Percentiles rank a stretch among this genome's conserved stretches.
phyloP scores from a whole-genome alignment of 805 yeast genomes.

The Zygotorulaspora danielsina region DNA sequence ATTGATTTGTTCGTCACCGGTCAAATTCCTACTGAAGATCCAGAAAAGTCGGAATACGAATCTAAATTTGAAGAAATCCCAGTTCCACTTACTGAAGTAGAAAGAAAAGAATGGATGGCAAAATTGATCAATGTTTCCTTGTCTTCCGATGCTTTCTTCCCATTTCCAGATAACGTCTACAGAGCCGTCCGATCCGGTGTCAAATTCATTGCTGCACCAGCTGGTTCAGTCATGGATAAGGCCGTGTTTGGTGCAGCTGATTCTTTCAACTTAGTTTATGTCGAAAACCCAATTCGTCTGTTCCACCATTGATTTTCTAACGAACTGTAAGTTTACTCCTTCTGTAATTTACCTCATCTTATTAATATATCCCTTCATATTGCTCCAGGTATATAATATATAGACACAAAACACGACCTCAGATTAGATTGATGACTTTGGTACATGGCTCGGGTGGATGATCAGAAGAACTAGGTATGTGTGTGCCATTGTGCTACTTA shows the following conservation, averaged over 20 bases:
- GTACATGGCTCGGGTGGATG: no score
- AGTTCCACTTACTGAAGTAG: slow-evolving; percentile 71
- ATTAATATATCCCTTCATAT: slow-evolving; percentile 1
- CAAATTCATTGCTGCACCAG: slow-evolving; percentile 91
- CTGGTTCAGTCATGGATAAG: slow-evolving; percentile 97
- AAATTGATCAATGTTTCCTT: slow-evolving; percentile 83
- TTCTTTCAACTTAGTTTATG: slow-evolving; percentile 81
- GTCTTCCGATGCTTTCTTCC: slow-evolving; percentile 98
- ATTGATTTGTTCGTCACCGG: slow-evolving; percentile 89
- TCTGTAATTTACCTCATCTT: neutral
- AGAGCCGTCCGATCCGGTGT: slow-evolving; percentile 97
- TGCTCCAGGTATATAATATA: neutral
- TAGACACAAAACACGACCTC: no score
- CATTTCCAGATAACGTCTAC: slow-evolving; percentile 98
- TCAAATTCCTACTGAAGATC: slow-evolving; percentile 87
- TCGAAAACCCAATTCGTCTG: slow-evolving; percentile 94
- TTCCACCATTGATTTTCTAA: slow-evolving; percentile 76
- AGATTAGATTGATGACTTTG: no score
- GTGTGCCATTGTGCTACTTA: no score
- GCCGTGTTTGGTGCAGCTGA: slow-evolving; percentile 96
- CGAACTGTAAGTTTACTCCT: slow-evolving; percentile 1
- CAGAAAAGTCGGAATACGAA: slow-evolving; percentile 90
- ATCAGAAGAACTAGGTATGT: no score
- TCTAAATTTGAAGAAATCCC: slow-evolving; percentile 84
- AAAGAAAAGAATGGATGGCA: slow-evolving; percentile 81